A percentile compares a stretch with the other conserved stretches of the same genome.
Evolutionary conservation across 23 red algal genomes (phyloP).

Genomic region (Pyropia haitanensis): DNA sequence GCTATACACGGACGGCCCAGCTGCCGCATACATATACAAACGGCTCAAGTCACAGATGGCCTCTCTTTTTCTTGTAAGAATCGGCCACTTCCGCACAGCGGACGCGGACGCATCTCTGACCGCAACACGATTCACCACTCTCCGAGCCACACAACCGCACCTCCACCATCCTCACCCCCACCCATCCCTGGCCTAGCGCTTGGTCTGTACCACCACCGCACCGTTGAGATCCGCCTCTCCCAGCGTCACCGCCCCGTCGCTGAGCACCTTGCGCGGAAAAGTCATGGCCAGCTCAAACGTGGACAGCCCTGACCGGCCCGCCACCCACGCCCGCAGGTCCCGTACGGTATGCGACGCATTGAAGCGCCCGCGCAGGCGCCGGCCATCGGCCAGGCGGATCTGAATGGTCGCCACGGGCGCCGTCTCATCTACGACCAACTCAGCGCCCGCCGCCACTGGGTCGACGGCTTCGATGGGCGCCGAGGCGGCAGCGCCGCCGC

Average conservation of each 20-base stretch:
- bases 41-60: too few species aligned
- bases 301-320: constrained; percentile 11
- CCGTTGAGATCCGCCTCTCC: constrained; percentile 76
- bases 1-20: too few species aligned
- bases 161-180: too few species aligned
- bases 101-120: too few species aligned
- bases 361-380: constrained; percentile 55
- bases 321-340: constrained; percentile 60
- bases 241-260: constrained; percentile 56
- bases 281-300: constrained; percentile 62
- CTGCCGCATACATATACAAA: too few species aligned
- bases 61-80: too few species aligned
- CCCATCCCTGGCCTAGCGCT: neutral
- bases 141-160: too few species aligned
- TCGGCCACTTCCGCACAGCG: too few species aligned
- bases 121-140: too few species aligned
- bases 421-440: constrained; percentile 34
- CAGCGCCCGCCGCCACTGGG: constrained; percentile 7
- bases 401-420: constrained; percentile 66
- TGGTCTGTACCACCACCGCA: constrained; percentile 78
- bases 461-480: constrained; percentile 1
- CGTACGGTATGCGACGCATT: constrained; percentile 75
- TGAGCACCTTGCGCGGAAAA: constrained; percentile 67
- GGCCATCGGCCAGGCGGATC: constrained; percentile 81
- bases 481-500: neutral